Evolutionary conservation across 768 basidiomycete species (phyloP).

Genomic region (Leucocoprinus leucothites): DNA sequence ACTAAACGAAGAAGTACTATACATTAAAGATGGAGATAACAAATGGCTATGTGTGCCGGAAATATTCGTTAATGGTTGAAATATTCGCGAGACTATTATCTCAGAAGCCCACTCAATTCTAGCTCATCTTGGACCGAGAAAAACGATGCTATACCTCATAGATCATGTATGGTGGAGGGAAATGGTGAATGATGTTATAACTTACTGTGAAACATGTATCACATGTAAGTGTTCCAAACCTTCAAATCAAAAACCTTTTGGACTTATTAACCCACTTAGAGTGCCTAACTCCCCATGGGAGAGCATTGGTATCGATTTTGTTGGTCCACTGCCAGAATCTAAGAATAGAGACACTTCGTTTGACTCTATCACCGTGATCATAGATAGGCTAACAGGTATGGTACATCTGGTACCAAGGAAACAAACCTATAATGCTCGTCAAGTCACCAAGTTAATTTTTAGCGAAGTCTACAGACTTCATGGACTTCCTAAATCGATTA

Average conservation of each 20-base stretch:
- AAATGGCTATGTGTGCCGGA: slow-evolving; percentile 26
- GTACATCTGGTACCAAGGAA: slow-evolving; percentile 13
- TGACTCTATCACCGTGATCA: slow-evolving; percentile 13
- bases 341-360: slow-evolving; percentile 5
- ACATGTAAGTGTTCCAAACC: slow-evolving; percentile 11
- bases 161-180: slow-evolving; percentile 14
- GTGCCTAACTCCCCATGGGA: slow-evolving; percentile 9
- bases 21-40: slow-evolving; percentile 7
- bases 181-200: background rate
- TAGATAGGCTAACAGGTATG: slow-evolving; percentile 11
- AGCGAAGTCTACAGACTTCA: slow-evolving; percentile 11
- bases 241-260: slow-evolving; percentile 11
- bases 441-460: slow-evolving; percentile 14
- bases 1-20: slow-evolving; percentile 18
- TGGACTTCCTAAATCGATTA: slow-evolving; percentile 12
- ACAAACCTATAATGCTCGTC: slow-evolving; percentile 2
- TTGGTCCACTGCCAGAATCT: slow-evolving; percentile 12
- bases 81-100: slow-evolving; percentile 29
- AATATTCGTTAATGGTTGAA: slow-evolving; percentile 13
- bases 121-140: slow-evolving; percentile 34
- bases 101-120: slow-evolving; percentile 36
- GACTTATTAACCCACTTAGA: slow-evolving; percentile 10
- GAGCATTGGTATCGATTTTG: slow-evolving; percentile 14
- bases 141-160: slow-evolving; percentile 26
- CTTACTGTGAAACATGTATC: slow-evolving; percentile 10